Evolutionary conservation across 495 filamentous ascomycete genomes (phyloP).

Genomic region (Evernia prunastri): DNA sequence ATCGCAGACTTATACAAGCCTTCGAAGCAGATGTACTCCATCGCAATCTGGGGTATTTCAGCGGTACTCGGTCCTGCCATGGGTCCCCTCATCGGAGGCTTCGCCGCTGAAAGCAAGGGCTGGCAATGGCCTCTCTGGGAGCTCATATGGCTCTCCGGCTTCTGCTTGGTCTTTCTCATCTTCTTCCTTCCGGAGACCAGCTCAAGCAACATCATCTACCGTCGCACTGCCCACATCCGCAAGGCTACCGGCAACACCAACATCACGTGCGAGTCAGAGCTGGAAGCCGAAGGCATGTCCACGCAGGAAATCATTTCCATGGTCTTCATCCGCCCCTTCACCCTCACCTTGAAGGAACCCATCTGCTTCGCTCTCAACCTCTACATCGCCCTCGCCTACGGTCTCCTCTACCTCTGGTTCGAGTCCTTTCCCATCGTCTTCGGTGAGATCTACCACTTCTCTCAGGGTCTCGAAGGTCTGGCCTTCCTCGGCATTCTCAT

Average conservation of each 20-base stretch:
- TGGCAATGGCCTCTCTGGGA: conserved; percentile 48
- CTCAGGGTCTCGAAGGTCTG: conserved; percentile 40
- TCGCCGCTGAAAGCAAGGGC: conserved; percentile 30
- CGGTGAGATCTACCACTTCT: conserved; percentile 43
- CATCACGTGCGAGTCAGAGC: conserved; percentile 37
- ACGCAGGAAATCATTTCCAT: conserved; percentile 31
- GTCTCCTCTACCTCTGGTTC: conserved; percentile 52
- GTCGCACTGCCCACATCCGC: conserved; percentile 25
- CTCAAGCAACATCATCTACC: conserved; percentile 31
- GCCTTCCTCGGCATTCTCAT: conserved; percentile 48
- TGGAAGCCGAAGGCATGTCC: conserved; percentile 33
- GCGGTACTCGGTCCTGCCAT: conserved; percentile 39
- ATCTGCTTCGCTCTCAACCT: conserved; percentile 48
- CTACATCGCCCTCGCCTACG: conserved; percentile 49
- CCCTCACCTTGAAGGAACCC: conserved; percentile 43
- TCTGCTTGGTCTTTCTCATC: conserved; percentile 30
- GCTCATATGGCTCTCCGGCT: conserved; percentile 27
- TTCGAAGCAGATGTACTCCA: conserved; percentile 20
- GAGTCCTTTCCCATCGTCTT: conserved; percentile 53
- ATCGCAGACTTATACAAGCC: conserved; percentile 30
- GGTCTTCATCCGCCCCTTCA: conserved; percentile 38
- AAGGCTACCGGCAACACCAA: conserved; percentile 32
- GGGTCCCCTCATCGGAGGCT: conserved; percentile 41
- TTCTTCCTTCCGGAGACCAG: conserved; percentile 30
- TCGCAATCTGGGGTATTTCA: conserved; percentile 31